phyloP scores from a whole-genome alignment of 1,284 basidiomycete species.

The Coniferiporia weirii region DNA sequence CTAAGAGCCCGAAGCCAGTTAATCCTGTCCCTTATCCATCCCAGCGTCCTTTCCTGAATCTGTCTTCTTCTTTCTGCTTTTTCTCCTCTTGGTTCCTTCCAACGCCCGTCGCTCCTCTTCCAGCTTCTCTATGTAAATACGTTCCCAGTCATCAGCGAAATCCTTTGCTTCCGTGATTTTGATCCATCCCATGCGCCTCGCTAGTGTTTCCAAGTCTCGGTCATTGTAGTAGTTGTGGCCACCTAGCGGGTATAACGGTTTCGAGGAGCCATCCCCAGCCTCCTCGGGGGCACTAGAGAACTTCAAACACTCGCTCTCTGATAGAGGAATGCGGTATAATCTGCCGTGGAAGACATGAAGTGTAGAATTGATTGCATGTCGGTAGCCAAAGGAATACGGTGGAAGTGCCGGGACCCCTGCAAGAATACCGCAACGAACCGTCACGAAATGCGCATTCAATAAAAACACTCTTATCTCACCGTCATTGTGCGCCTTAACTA shows the following conservation, averaged over 20 bases:
- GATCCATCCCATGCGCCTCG: slow-evolving; percentile 27
- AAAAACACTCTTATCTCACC: slow-evolving; percentile 27
- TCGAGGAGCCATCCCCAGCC: slow-evolving; percentile 12
- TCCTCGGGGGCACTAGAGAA: slow-evolving; percentile 32
- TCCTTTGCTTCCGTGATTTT: background rate
- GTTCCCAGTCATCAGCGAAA: background rate
- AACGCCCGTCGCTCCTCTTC: background rate
- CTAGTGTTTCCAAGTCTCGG: slow-evolving; percentile 42
- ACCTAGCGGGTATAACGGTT: slow-evolving; percentile 34
- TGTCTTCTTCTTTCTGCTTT: background rate
- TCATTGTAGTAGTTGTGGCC: slow-evolving; percentile 58
- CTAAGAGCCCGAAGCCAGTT: too few species aligned
- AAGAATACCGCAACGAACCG: too few species aligned
- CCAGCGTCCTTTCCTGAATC: background rate
- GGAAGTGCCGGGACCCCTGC: slow-evolving; percentile 50
- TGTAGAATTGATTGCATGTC: slow-evolving; percentile 40
- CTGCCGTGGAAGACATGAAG: slow-evolving; percentile 42
- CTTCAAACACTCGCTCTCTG: slow-evolving; percentile 39
- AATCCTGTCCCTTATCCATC: too few species aligned
- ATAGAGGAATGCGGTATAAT: slow-evolving; percentile 40
- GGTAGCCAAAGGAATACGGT: slow-evolving; percentile 41
- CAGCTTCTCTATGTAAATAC: background rate
- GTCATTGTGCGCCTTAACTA: slow-evolving; percentile 50
- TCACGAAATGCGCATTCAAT: background rate
- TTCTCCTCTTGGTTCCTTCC: background rate